A percentile compares a stretch with the other conserved stretches of the same genome.
phyloP scores from a whole-genome alignment of 805 yeast species.

The Zygosaccharomyces pseudorouxii region DNA sequence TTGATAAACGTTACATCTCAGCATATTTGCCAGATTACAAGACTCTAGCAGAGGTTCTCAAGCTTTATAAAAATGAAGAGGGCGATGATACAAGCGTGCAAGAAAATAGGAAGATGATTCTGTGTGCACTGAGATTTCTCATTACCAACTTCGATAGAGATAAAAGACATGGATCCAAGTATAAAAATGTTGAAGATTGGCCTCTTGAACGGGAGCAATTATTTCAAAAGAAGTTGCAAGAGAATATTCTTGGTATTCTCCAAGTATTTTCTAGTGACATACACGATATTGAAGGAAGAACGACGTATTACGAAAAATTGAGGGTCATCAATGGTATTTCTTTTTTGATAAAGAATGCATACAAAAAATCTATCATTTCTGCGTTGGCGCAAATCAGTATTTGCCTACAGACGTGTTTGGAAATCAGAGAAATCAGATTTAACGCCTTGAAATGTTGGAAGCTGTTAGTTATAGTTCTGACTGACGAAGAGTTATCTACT shows the following conservation, averaged over 20 bases:
- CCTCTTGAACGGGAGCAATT: conserved; percentile 26
- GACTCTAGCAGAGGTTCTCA: conserved; percentile 33
- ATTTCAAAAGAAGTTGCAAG: conserved; percentile 45
- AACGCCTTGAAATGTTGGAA: conserved; percentile 68
- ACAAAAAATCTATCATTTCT: conserved; percentile 52
- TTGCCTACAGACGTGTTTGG: conserved; percentile 75
- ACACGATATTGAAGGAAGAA: conserved; percentile 65
- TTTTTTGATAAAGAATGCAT: conserved; percentile 49
- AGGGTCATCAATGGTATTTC: conserved; percentile 71
- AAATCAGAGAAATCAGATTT: conserved; percentile 52
- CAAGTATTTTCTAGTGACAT: conserved; percentile 76
- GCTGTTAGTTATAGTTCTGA: conserved; percentile 52
- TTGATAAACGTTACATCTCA: conserved; percentile 26
- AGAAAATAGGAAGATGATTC: conserved; percentile 26
- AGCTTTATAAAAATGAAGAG: conserved; percentile 25
- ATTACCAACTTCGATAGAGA: conserved; percentile 30
- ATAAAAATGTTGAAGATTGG: conserved; percentile 28
- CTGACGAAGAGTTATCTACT: conserved; percentile 53
- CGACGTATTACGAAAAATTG: conserved; percentile 67
- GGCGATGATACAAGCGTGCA: conserved; percentile 7
- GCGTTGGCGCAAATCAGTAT: conserved; percentile 83
- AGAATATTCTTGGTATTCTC: conserved; percentile 66
- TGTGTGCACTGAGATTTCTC: conserved; percentile 27
- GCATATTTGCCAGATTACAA: conserved; percentile 32
- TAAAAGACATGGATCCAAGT: conserved; percentile 26